These are phyloP conservation scores for Bolboschoenus planiculmis DNA, from an alignment of 176 grass and related monocot species.

Conservation along the genomic window DNA sequence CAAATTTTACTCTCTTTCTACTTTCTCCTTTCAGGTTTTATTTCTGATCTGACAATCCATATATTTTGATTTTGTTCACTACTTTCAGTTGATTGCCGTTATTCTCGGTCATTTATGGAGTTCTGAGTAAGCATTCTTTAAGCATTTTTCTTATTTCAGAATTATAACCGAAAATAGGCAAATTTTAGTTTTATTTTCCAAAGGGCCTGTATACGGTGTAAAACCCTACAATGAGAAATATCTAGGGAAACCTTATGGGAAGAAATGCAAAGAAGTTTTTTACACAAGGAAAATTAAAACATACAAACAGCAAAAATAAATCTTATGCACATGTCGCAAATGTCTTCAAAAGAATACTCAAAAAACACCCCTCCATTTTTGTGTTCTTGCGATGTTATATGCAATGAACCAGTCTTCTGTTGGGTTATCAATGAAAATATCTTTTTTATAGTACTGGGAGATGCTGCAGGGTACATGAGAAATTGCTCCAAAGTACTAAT, in stretches of 20 bases:
- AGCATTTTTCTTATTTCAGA: not conserved
- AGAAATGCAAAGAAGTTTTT: not conserved
- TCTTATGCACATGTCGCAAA: not conserved
- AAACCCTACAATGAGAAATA: not conserved
- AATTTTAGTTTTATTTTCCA: not conserved
- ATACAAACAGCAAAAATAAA: not conserved
- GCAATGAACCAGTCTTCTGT: not conserved
- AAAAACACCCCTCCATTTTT: not conserved
- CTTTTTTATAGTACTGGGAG: not conserved
- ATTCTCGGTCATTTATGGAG: conserved; percentile 90
- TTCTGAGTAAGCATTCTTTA: conserved; percentile 60
- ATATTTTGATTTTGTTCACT: conserved; percentile 3
- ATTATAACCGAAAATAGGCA: not conserved
- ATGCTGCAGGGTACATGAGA: not conserved
- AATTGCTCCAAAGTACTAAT: not conserved
- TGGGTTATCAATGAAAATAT: not conserved
- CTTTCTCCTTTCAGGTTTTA: not conserved
- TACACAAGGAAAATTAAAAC: not conserved
- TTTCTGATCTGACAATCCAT: conserved; percentile 21
- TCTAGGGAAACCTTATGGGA: not conserved
- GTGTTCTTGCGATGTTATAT: not conserved
- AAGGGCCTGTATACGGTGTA: not conserved
- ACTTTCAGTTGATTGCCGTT: conserved; percentile 77
- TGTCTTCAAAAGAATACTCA: not conserved
- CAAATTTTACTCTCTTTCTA: conserved; percentile 9